Conservation (phyloP, 1,284 basidiomycete genomes). For the Abortiporus biennis region DNA sequence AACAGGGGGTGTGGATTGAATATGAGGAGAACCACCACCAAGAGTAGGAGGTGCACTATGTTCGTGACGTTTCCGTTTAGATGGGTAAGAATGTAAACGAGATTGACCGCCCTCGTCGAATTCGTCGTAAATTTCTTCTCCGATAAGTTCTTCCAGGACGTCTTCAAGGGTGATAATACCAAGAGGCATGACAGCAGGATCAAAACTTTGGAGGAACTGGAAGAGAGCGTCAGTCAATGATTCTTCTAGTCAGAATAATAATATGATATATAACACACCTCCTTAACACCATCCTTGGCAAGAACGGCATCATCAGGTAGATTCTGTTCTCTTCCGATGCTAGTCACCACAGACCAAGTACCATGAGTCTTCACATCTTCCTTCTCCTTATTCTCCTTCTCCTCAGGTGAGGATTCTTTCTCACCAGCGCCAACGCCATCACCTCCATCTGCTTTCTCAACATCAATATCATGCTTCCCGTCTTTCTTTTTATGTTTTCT, state of each 20-base stretch:
- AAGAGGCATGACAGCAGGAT: conserved; percentile 68
- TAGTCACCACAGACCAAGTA: conserved; percentile 18
- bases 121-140: conserved; percentile 87
- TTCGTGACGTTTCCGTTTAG: conserved; percentile 10
- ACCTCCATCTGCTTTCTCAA: conserved; percentile 1
- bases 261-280: conserved; percentile 32
- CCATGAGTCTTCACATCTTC: conserved; percentile 9
- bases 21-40: no score
- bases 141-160: conserved; percentile 87
- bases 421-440: not conserved
- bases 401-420: conserved; percentile 4
- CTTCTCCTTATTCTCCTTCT: conserved; percentile 8
- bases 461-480: conserved; percentile 9
- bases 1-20: not conserved
- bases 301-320: conserved; percentile 81
- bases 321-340: conserved; percentile 58
- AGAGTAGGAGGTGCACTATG: no score
- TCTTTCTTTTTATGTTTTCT: conserved; percentile 4
- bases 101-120: conserved; percentile 46
- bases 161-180: conserved; percentile 94
- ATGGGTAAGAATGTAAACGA: conserved; percentile 15
- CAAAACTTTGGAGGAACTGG: conserved; percentile 69
- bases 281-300: conserved; percentile 57
- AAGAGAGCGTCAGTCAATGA: not conserved
- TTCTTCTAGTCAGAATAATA: not conserved